Base-by-base conservation (phyloP, 2,329 filamentous ascomycete genomes). In the Rutstroemia sp. region DNA sequence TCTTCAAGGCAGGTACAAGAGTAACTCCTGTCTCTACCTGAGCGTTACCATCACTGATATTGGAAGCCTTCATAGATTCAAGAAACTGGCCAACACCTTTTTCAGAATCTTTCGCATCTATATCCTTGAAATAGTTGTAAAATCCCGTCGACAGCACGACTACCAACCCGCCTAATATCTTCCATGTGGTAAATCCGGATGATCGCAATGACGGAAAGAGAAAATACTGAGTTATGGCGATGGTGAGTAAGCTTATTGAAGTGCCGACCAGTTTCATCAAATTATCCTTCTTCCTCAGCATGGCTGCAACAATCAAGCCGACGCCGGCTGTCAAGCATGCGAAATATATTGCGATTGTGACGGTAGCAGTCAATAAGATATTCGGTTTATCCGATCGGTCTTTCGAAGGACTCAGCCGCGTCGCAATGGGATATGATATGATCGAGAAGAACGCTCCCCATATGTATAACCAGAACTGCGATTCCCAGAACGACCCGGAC, bases 221-320 rank as follows among this genome's bases (percentile, higher is more conserved):
- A 4, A 62, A 10, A n/a, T 55, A 65, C 18, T 65, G 62, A 19
- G 56, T 59, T 16, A 25, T 57, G 2, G 63, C 59, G 52, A 64
- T 59, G 1, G 61, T 62, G 10, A 63, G 38, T 14, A 64, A 34
- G 34, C 54, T 56, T 12, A 57, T 55, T 2, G 59, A 60, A 7
- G 59, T 63, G 9, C 63, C 62, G 47, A 65, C 58, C 21, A 64
- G 37, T 38, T 63, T 64, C 53, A 59, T 47, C 12, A 65, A 59
- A 49, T 64, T 65, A 46, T 65, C 62, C 7, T 54, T 56, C 30
- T 60, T 58, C 18, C 62, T 46, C 2, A 64, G 38, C 18, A 65
- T 51, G 12, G 56, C 52, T 7, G 62, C 62, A n/a, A 64, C 59
- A 4, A 63, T 58, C 3, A 65, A 45, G 1, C 63, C 61, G 3